A percentile compares a stretch with the other conserved stretches of the same genome.
Evolutionary conservation across 2,329 filamentous ascomycete species (phyloP).

Genomic region (Gremmenia infestans): DNA sequence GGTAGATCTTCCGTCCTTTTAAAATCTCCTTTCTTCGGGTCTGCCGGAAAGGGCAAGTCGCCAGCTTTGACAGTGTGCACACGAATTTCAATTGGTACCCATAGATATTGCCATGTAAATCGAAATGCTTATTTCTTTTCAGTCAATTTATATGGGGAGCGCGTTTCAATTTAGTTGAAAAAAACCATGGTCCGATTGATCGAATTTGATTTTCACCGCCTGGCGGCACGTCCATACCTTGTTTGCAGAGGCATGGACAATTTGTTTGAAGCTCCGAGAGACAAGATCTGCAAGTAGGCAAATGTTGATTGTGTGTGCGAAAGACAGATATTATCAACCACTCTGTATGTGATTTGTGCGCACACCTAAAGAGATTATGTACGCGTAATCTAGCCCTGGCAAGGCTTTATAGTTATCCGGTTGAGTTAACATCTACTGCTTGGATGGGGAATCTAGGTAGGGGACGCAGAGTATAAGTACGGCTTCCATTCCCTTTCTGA

Average conservation of each 20-base stretch:
- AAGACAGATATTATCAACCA: background rate
- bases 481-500: background rate
- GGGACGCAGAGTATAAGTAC: background rate
- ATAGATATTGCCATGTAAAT: background rate
- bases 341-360: background rate
- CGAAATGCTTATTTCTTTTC: constrained; percentile 7
- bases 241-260: background rate
- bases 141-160: background rate
- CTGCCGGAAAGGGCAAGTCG: background rate
- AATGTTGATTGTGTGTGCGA: background rate
- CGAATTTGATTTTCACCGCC: background rate
- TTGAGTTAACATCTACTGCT: background rate
- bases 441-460: background rate
- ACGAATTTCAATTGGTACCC: background rate
- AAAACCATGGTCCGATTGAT: background rate
- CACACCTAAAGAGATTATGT: background rate
- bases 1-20: constrained; percentile 1
- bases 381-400: background rate
- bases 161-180: constrained; percentile 3
- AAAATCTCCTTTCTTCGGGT: background rate
- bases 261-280: background rate
- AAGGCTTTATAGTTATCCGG: background rate
- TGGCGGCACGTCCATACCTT: background rate
- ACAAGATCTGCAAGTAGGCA: background rate
- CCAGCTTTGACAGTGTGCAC: background rate